Evolutionary conservation across 805 yeast genomes (phyloP).

Genomic region (Yamadazyma scolyti): DNA sequence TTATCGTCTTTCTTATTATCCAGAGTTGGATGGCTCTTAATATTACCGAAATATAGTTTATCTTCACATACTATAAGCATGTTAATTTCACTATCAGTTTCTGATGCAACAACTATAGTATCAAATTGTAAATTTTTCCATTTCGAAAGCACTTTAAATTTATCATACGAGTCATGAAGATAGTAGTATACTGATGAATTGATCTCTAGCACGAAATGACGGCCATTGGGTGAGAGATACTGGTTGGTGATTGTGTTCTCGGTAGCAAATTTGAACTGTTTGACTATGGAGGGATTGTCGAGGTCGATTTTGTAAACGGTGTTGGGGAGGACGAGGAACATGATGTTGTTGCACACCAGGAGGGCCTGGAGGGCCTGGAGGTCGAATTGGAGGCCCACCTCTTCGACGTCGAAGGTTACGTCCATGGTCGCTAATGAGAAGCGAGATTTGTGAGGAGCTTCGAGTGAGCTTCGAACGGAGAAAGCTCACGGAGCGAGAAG

Average conservation of each 20-base stretch:
- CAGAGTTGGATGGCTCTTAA: conserved; percentile 25
- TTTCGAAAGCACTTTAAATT: conserved; percentile 29
- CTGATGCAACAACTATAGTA: conserved; percentile 24
- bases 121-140: conserved; percentile 26
- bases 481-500: too few species aligned
- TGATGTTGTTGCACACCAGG: conserved; percentile 30
- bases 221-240: conserved; percentile 39
- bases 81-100: conserved; percentile 9
- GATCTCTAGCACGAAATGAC: conserved; percentile 28
- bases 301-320: conserved; percentile 29
- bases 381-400: conserved; percentile 37
- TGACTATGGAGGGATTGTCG: conserved; percentile 31
- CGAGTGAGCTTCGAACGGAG: too few species aligned
- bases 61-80: too few species aligned
- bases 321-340: conserved; percentile 25
- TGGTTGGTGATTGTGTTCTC: conserved; percentile 18
- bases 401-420: conserved; percentile 29
- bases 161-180: conserved; percentile 25
- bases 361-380: conserved; percentile 19
- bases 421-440: too few species aligned
- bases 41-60: too few species aligned
- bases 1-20: conserved; percentile 35
- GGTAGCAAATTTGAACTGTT: conserved; percentile 17
- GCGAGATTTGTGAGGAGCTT: too few species aligned
- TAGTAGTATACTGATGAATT: conserved; percentile 23